Base-by-base conservation (phyloP, 2,329 filamentous ascomycete genomes). In the Cercospora zeae-maydis region DNA sequence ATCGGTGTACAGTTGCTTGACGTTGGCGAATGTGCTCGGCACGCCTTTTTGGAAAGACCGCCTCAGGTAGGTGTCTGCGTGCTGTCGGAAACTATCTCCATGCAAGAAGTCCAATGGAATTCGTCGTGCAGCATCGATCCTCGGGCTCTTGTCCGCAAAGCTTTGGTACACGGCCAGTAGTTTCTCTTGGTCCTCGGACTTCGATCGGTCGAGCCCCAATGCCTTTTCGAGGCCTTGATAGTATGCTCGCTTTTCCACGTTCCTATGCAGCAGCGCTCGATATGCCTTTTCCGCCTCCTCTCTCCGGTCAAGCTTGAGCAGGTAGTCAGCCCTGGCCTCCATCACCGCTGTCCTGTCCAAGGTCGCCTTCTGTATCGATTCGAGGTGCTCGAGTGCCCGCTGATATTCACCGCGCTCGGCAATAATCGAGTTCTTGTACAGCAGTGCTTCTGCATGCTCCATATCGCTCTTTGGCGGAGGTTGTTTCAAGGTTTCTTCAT, bases 371-470 rank as follows among this genome's bases (percentile, higher is more conserved):
- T 86, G 86, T 56, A 90, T 85, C 10, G 84, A 83, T 63, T 97
- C 88, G 42, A 99, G 82, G 73, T 99, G 92, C 67, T 96, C 88
- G 73, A 98, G 79, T 4, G 95, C 95, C 72, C 89, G 86, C 72
- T 96, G 83, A 56, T 87, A 84, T 69, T 98, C 89, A 14, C 93
- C 93, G 62, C 87, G 86, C 78, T 98, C 96, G 37, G 91, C 92
- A 74, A 99, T 98, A 72, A 99, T 87, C 52, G 84, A 85, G 78
- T 97, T 99, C 79, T 96, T 97, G 81, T 99, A 99, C 79, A 99
- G 82, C 62, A 92, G 82, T 49, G 93, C 92, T 79, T 99, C 95
- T 33, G 93, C 95, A 77, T 98, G 91, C 77, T 99, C 95, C 73
- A 93, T 84, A 74, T 98, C 93, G 54, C 84, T 81, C 74, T 89